A percentile compares a stretch with the other conserved stretches of the same genome.
Conservation (phyloP, 306 rosid genomes). For the Corylus heterophylla region DNA sequence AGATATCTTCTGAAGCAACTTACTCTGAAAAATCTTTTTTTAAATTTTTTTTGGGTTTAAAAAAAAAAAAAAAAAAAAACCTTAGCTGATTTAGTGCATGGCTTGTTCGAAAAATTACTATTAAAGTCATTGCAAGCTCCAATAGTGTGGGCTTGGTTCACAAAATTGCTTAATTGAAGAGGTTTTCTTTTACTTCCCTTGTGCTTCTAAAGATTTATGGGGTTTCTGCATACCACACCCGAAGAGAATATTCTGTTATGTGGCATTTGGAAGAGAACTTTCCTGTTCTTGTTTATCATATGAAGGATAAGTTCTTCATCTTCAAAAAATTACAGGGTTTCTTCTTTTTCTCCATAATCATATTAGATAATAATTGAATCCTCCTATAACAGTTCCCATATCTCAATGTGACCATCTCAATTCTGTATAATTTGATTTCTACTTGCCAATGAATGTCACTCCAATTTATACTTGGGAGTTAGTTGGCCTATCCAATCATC, state of each 20-base stretch:
- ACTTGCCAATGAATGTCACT: not conserved
- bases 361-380: not conserved
- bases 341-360: not conserved
- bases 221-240: not conserved
- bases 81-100: not conserved
- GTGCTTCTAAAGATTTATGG: not conserved
- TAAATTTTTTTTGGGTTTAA: too few relatives aligned
- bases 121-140: not conserved
- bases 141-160: not conserved
- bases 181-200: not conserved
- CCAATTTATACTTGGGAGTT: not conserved
- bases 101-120: not conserved
- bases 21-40: not conserved
- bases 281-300: not conserved
- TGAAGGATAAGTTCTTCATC: not conserved
- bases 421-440: not conserved
- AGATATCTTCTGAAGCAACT: not conserved
- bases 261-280: not conserved
- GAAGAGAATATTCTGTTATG: not conserved
- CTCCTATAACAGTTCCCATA: not conserved
- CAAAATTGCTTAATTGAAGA: not conserved
- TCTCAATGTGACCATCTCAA: not conserved
- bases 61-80: not conserved
- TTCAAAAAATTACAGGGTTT: not conserved
- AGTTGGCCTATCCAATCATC: not conserved